A percentile compares a stretch with the other conserved stretches of the same genome.
Evolutionary conservation across 345 rosid species (phyloP).

Genomic region (thale cress (Arabidopsis thaliana)): TAIR10.1 NC_003076.8:10579501-10580000

Average conservation of each 20-base stretch:
- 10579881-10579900: slow-evolving; percentile 87
- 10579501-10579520: slow-evolving; percentile 55
- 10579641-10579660: slow-evolving; percentile 58
- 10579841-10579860: not conserved
- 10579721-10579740: slow-evolving; percentile 60
- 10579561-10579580: slow-evolving; percentile 42
- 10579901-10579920: slow-evolving; percentile 80
- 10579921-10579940: slow-evolving; percentile 92
- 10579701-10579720: slow-evolving; percentile 53
- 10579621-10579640: slow-evolving; percentile 54
- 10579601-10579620: slow-evolving; percentile 54
- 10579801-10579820: slow-evolving; percentile 1
- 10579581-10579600: slow-evolving; percentile 60
- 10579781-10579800: slow-evolving; percentile 2
- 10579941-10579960: slow-evolving; percentile 75
- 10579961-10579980: slow-evolving; percentile 88
- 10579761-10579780: slow-evolving; percentile 1
- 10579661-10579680: slow-evolving; percentile 56
- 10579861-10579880: not conserved
- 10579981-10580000: slow-evolving; percentile 73
- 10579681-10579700: slow-evolving; percentile 60
- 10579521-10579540: slow-evolving; percentile 57
- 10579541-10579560: slow-evolving; percentile 55
- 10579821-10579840: not conserved
- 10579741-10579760: slow-evolving; percentile 69